Evolutionary conservation across 108 stramenopile species (phyloP).

Genomic region (Skeletonema costatum): DNA sequence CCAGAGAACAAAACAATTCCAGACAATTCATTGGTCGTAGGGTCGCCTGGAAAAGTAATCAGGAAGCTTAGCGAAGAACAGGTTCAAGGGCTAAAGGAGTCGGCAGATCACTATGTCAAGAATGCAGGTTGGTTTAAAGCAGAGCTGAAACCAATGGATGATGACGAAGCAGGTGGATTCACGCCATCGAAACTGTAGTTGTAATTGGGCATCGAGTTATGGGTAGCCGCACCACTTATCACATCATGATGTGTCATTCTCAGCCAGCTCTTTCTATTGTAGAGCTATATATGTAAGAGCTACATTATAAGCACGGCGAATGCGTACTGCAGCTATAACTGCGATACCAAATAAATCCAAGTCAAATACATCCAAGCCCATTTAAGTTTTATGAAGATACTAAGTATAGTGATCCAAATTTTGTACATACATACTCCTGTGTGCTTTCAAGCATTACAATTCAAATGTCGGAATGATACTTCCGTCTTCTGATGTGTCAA

Average conservation of each 20-base stretch:
- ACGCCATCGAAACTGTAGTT: neutral
- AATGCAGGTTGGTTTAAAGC: conserved; percentile 40
- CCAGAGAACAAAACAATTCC: conserved; percentile 50
- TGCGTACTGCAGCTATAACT: neutral
- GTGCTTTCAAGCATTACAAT: no score
- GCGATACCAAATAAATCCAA: neutral
- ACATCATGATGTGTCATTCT: neutral
- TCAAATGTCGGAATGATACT: no score
- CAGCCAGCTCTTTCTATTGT: no score
- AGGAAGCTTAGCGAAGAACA: conserved; percentile 48
- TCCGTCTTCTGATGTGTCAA: no score
- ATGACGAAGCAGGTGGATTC: neutral
- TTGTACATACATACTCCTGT: no score
- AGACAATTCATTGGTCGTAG: conserved; percentile 46
- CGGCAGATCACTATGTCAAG: conserved; percentile 46
- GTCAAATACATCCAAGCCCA: no score
- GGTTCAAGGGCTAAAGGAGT: conserved; percentile 35
- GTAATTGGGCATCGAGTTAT: neutral
- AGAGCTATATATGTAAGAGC: no score
- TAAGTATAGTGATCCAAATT: no score
- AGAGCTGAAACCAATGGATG: conserved; percentile 16
- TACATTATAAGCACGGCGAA: no score
- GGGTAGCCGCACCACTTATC: no score
- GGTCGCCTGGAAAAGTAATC: conserved; percentile 39
- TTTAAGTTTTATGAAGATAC: no score